phyloP scores from a whole-genome alignment of 495 filamentous ascomycete species.

The Immersiella caudata region DNA sequence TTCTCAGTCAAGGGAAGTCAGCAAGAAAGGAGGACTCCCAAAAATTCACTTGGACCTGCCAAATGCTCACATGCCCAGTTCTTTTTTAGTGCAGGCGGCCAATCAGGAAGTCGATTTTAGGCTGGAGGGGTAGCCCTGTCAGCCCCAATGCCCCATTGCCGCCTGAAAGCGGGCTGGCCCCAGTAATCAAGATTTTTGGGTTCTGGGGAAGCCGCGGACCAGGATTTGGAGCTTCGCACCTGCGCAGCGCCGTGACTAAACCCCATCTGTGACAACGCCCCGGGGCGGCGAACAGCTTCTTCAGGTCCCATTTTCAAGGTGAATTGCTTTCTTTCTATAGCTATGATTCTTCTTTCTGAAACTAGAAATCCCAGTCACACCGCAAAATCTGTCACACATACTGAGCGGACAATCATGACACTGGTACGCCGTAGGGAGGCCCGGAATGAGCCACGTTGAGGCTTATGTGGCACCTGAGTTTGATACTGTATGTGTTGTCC shows the following conservation, averaged over 20 bases:
- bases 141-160: conserved; percentile 3
- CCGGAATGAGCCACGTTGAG: not conserved
- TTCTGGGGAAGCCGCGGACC: not conserved
- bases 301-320: no score
- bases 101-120: not conserved
- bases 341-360: no score
- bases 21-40: not conserved
- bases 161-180: conserved; percentile 1
- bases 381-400: not conserved
- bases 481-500: not conserved
- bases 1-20: not conserved
- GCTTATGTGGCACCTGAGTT: not conserved
- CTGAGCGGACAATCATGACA: not conserved
- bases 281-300: not conserved
- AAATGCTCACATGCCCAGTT: not conserved
- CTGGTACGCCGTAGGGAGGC: not conserved
- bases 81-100: not conserved
- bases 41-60: conserved; percentile 1
- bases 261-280: not conserved
- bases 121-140: conserved; percentile 1
- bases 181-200: not conserved
- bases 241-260: not conserved
- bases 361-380: not conserved
- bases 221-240: not conserved
- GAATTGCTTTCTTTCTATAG: not conserved